phyloP scores from a whole-genome alignment of 164 flowering plant species.

The Nymphaea thermarum region DNA sequence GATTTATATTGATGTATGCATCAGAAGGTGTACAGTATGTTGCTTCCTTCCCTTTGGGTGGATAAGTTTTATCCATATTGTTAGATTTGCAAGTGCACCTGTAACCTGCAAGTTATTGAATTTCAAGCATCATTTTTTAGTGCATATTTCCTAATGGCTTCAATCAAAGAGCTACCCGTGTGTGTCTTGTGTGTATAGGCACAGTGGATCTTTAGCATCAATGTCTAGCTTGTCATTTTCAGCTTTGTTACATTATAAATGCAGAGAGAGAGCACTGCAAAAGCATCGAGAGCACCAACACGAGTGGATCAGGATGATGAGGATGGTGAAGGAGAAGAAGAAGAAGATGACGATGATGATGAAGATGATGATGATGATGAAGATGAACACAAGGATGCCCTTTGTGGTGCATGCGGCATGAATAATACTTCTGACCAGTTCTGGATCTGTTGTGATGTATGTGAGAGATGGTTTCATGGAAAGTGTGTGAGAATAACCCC shows the following conservation, averaged over 20 bases:
- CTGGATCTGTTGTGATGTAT: slow-evolving; percentile 86
- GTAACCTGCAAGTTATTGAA: no score
- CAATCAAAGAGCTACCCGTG: not conserved
- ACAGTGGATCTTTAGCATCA: not conserved
- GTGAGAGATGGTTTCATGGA: slow-evolving; percentile 87
- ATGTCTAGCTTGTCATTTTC: not conserved
- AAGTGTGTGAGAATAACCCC: slow-evolving; percentile 81
- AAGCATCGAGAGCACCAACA: slow-evolving; percentile 30
- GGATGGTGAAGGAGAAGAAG: slow-evolving; percentile 46
- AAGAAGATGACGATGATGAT: slow-evolving; percentile 30
- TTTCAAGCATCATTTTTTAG: not conserved
- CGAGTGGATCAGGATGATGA: slow-evolving; percentile 24
- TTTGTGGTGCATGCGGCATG: slow-evolving; percentile 81
- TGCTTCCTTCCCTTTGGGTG: no score
- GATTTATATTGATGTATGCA: no score
- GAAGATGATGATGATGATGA: slow-evolving; percentile 48
- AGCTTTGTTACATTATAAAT: not conserved
- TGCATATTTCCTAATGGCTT: not conserved
- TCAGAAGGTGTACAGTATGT: no score
- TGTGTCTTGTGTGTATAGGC: not conserved
- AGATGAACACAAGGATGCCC: slow-evolving; percentile 62
- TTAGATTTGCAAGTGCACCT: no score
- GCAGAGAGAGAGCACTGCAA: slow-evolving; percentile 1
- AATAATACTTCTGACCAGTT: slow-evolving; percentile 64
- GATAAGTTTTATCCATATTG: no score